phyloP scores from a whole-genome alignment of 164 flowering plant genomes.

The Berberis vulgaris region DNA sequence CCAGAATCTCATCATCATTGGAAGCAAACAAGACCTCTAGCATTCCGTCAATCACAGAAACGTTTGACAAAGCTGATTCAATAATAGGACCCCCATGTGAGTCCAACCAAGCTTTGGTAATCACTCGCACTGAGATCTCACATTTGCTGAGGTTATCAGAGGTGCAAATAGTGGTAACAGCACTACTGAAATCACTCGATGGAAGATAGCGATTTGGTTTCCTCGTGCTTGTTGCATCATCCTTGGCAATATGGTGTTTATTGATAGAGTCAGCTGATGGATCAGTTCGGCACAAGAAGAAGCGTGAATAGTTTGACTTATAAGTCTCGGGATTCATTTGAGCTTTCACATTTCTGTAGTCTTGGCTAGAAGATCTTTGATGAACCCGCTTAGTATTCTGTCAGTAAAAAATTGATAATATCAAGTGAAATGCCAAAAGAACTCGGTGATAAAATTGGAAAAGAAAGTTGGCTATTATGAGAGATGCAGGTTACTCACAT shows the following conservation, averaged over 20 bases:
- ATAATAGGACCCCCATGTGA: conserved; percentile 29
- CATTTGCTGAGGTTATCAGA: conserved; percentile 48
- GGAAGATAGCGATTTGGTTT: conserved; percentile 10
- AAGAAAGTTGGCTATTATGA: conserved; percentile 4
- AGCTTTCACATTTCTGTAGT: conserved; percentile 13
- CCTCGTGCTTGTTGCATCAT: conserved; percentile 4
- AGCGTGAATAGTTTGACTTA: conserved; percentile 25
- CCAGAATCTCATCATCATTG: conserved; percentile 46
- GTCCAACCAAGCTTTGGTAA: conserved; percentile 47
- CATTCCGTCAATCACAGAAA: conserved; percentile 48
- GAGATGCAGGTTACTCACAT: conserved; percentile 24
- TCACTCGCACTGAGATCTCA: conserved; percentile 44
- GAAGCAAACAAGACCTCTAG: conserved; percentile 52
- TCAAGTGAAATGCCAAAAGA: neutral
- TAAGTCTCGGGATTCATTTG: conserved; percentile 23
- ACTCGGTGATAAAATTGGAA: neutral
- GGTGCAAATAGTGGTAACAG: conserved; percentile 36
- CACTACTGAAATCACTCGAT: conserved; percentile 24
- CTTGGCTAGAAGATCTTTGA: conserved; percentile 22
- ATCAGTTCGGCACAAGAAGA: conserved; percentile 30
- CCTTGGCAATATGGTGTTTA: conserved; percentile 10
- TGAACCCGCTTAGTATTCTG: conserved; percentile 21
- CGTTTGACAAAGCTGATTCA: conserved; percentile 34
- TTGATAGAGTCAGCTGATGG: conserved; percentile 20
- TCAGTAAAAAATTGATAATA: conserved; percentile 7